Percentiles rank a stretch among this genome's conserved stretches.
These are phyloP conservation scores for Blastobotrys elegans DNA, from an alignment of 1,139 yeast genomes.

Conservation along the genomic window DNA sequence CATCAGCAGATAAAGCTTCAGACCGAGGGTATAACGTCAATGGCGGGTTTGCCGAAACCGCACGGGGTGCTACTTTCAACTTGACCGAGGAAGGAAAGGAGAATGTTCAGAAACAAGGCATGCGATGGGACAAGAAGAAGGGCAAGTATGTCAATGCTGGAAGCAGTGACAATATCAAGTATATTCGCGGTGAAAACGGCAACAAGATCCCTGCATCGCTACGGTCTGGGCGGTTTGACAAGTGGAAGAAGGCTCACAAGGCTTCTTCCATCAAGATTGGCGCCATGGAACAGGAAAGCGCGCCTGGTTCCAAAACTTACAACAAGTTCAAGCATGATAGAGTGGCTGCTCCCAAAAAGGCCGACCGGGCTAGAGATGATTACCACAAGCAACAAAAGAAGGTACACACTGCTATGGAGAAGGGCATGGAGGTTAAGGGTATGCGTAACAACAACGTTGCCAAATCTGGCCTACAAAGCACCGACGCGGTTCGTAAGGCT, in stretches of 20 bases:
- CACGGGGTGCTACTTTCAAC: conserved; percentile 80
- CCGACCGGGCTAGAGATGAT: conserved; percentile 84
- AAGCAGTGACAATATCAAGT: conserved; percentile 62
- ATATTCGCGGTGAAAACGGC: conserved; percentile 92
- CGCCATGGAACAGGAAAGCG: conserved; percentile 42
- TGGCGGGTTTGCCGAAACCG: conserved; percentile 67
- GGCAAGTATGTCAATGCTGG: conserved; percentile 82
- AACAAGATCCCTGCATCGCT: conserved; percentile 89
- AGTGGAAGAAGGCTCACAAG: conserved; percentile 78
- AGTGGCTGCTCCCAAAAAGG: conserved; percentile 65
- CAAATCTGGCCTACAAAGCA: conserved; percentile 54
- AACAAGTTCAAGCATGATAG: conserved; percentile 65
- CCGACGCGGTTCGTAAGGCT: conserved; percentile 74
- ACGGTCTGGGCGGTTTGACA: conserved; percentile 85
- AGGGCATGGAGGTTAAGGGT: conserved; percentile 74
- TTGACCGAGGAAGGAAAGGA: conserved; percentile 63
- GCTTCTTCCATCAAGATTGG: conserved; percentile 49
- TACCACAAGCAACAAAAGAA: conserved; percentile 78
- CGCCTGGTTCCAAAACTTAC: conserved; percentile 22
- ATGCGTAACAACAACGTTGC: conserved; percentile 24
- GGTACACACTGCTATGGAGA: conserved; percentile 72
- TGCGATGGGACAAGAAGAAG: conserved; percentile 92
- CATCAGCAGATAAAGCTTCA: conserved; percentile 73
- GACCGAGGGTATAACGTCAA: conserved; percentile 65
- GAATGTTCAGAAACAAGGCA: conserved; percentile 57